These are phyloP conservation scores for Datura wrightii DNA, from an alignment of 257 asterid species.

Conservation along the genomic window DNA sequence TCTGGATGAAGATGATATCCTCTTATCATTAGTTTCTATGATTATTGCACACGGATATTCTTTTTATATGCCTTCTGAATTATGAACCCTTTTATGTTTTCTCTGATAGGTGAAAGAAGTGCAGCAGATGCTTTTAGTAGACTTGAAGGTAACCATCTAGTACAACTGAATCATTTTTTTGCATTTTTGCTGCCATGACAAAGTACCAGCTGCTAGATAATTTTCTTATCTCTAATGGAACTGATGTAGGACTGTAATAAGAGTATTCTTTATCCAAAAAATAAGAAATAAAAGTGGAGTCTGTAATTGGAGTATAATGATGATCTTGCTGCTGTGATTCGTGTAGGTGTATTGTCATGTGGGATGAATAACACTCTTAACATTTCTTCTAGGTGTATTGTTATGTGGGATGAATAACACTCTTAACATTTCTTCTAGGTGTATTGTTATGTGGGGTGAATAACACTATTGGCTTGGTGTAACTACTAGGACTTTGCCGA, in stretches of 20 bases:
- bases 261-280: not conserved
- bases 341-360: not conserved
- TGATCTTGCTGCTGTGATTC: not conserved
- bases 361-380: too few species aligned
- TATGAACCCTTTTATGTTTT: not conserved
- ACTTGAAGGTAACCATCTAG: slow-evolving; percentile 61
- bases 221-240: not conserved
- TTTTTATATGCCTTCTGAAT: slow-evolving; percentile 25
- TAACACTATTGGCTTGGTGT: not conserved
- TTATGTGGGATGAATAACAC: not conserved
- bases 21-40: not conserved
- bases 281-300: not conserved
- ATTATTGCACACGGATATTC: not conserved
- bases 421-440: not conserved
- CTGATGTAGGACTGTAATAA: not conserved
- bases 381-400: not conserved
- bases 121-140: slow-evolving; percentile 60
- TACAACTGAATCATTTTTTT: slow-evolving; percentile 12
- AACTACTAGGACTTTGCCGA: not conserved
- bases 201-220: not conserved
- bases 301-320: not conserved
- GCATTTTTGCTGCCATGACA: not conserved
- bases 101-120: slow-evolving; percentile 65
- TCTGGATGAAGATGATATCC: not conserved
- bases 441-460: not conserved